Base-by-base conservation (phyloP, 176 grass and related monocot genomes). In the Carex scoparia region DNA sequence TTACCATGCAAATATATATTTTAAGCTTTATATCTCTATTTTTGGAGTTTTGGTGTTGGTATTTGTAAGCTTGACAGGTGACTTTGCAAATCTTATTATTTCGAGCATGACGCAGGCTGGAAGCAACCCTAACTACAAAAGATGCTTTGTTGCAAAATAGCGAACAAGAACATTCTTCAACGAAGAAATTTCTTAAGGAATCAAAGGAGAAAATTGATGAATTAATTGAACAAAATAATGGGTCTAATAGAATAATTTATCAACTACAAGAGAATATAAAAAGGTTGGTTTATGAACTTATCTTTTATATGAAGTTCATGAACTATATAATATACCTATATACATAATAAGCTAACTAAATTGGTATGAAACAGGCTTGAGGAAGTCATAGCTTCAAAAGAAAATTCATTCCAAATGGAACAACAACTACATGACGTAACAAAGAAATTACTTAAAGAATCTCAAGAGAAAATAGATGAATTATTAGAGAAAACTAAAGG, bases 211-310 rank as follows among this genome's bases (percentile, higher is more conserved):
- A 81, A 91, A 89, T 65, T 73, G 81, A 93, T 69, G 81, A 14
- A 84, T 67, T 85, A 84, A 71, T 68, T 69, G 84, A 83, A 64
- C 91, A 88, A 81, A 82, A 86, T 91, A 88, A 94, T 87, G 89
- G 87, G 16, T 83, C 87, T 84, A 88, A 90, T 86, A 91, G 90
- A 88, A 80, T 92, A 94, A 90, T 87, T 78, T 38, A 82, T 68
- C 69, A 86, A 11, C 90, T 94, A 55, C 81, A 81, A 64, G 84
- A 89, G 84, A 88, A 83, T 88, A 56, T 72, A 68, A 71, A 87
- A 88, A 92, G 90, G 92, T 94, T 84, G 10, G n/a, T 77, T 66
- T 53, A 44, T 82, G 38, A 82, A 48, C 61, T 81, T 63, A 61
- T 49, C 69, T 42, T 69, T 69, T 13, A 28, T 44, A 64, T 33